Evolutionary conservation across 306 rosid species (phyloP).

Genomic region (Pueraria montana): DNA sequence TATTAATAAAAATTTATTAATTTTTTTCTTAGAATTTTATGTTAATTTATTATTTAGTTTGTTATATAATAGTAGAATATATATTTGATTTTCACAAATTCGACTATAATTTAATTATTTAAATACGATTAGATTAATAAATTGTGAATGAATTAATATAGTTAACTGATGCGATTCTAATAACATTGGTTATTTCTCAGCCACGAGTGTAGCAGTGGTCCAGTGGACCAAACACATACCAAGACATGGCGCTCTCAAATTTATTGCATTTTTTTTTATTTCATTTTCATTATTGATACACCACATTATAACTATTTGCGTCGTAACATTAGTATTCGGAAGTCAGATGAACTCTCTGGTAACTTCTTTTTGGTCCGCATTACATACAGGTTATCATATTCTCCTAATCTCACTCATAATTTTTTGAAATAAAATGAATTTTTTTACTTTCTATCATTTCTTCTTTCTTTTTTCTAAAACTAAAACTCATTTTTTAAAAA

Average conservation of each 20-base stretch:
- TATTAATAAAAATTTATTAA: too few species aligned
- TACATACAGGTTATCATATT: not conserved
- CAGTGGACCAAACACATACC: not conserved
- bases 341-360: not conserved
- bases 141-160: too few species aligned
- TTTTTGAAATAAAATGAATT: too few species aligned
- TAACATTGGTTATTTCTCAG: not conserved
- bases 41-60: too few species aligned
- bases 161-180: not conserved
- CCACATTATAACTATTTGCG: not conserved
- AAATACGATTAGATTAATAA: too few species aligned
- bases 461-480: not conserved
- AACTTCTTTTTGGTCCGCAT: not conserved
- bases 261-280: conserved; percentile 4
- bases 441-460: not conserved
- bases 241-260: not conserved
- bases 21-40: too few species aligned
- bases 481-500: not conserved
- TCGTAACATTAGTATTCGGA: not conserved
- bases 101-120: too few species aligned
- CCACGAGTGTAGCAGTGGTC: not conserved
- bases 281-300: not conserved
- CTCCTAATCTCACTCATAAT: too few species aligned
- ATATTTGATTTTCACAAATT: too few species aligned
- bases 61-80: not conserved